Percentiles rank a stretch among this genome's conserved stretches.
Evolutionary conservation across 805 yeast genomes (phyloP).

Genomic region (Barnettozyma californica): DNA sequence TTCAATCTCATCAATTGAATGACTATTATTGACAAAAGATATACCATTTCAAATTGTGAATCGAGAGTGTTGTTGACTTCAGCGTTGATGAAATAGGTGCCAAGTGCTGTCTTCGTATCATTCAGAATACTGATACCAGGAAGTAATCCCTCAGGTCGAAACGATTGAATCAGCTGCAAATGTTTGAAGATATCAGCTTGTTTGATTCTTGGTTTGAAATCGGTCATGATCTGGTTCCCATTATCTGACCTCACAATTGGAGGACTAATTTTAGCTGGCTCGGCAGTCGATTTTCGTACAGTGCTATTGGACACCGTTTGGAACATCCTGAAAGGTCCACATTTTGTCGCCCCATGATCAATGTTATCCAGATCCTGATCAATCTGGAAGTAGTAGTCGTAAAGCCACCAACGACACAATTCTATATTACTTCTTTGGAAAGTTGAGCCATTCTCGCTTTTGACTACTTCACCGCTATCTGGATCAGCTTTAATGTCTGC

Average conservation of each 20-base stretch:
- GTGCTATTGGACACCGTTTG: not conserved
- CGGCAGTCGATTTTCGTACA: not conserved
- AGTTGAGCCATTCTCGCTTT: not conserved
- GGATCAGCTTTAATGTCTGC: constrained; percentile 24
- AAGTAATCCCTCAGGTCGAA: not conserved
- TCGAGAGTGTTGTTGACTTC: not conserved
- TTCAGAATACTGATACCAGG: constrained; percentile 1
- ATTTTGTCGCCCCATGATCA: not conserved
- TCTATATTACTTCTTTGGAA: constrained; percentile 66
- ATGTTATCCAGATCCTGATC: constrained; percentile 49
- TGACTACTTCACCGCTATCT: constrained; percentile 21
- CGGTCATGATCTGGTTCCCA: not conserved
- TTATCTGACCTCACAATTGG: not conserved
- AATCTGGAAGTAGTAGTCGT: constrained; percentile 62
- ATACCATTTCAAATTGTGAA: not conserved
- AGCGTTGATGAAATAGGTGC: constrained; percentile 1
- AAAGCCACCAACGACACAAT: constrained; percentile 30
- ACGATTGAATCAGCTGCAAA: constrained; percentile 1
- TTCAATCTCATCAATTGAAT: constrained; percentile 3
- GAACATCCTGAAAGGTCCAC: constrained; percentile 15
- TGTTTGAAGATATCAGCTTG: constrained; percentile 5
- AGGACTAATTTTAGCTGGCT: not conserved
- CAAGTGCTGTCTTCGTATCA: constrained; percentile 1
- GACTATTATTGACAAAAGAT: not conserved
- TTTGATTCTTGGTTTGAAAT: not conserved